Percentiles rank a stretch among this genome's conserved stretches.
Evolutionary conservation across 352 stramenopile species (phyloP).

Genomic region (Pythium coloratum): DNA sequence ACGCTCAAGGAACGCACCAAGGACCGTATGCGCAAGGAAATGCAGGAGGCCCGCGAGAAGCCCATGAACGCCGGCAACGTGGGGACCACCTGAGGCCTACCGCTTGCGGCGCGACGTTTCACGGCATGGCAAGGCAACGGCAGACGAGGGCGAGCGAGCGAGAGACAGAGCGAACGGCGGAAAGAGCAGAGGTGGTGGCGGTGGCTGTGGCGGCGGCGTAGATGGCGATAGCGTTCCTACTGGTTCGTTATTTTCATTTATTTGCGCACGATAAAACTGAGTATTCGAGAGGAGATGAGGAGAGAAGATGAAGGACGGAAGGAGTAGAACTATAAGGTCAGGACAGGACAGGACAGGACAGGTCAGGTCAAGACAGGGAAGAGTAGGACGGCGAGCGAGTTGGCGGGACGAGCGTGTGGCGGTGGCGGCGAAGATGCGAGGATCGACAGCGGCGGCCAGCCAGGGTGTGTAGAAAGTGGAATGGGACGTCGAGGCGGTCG

Average conservation of each 20-base stretch:
- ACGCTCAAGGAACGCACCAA: slow-evolving; percentile 70
- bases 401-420: background rate
- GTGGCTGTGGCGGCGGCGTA: slow-evolving; percentile 18
- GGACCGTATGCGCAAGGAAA: slow-evolving; percentile 60
- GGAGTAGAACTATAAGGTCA: background rate
- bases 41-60: slow-evolving; percentile 44
- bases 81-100: slow-evolving; percentile 27
- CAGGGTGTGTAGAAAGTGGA: slow-evolving; percentile 17
- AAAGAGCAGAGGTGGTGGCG: slow-evolving; percentile 17
- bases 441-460: background rate
- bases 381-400: slow-evolving; percentile 1
- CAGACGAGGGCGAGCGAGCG: slow-evolving; percentile 6
- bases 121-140: slow-evolving; percentile 6
- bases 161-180: slow-evolving; percentile 2
- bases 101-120: slow-evolving; percentile 13
- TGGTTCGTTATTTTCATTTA: slow-evolving; percentile 1
- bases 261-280: background rate
- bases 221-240: slow-evolving; percentile 19
- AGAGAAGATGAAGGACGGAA: background rate
- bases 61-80: slow-evolving; percentile 28
- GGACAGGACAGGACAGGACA: background rate
- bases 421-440: background rate
- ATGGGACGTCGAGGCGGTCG: slow-evolving; percentile 5
- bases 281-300: background rate
- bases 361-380: background rate